A percentile compares a stretch with the other conserved stretches of the same genome.
phyloP scores from a whole-genome alignment of 164 flowering plant genomes.

The Nelumbo lutea region DNA sequence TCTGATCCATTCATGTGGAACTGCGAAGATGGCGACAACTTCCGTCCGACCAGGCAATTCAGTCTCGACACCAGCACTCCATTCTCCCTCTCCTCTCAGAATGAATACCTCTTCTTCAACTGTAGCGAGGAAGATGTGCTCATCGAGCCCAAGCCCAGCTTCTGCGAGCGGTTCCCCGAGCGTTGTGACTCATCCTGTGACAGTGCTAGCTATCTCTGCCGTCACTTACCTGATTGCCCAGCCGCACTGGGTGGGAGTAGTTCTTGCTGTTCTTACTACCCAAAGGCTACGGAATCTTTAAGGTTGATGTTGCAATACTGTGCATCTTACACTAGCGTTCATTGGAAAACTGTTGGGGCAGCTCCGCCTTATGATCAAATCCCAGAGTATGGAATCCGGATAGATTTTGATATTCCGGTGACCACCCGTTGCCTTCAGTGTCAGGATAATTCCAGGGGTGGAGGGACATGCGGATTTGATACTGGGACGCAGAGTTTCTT shows the following conservation, averaged over 20 bases:
- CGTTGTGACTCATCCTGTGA: constrained; percentile 82
- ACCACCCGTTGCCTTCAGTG: constrained; percentile 11
- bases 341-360: constrained; percentile 63
- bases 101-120: constrained; percentile 81
- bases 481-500: constrained; percentile 47
- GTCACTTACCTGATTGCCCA: constrained; percentile 66
- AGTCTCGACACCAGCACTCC: constrained; percentile 86
- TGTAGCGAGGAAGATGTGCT: constrained; percentile 60
- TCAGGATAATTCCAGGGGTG: constrained; percentile 63
- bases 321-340: constrained; percentile 64
- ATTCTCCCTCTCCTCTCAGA: constrained; percentile 56
- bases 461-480: constrained; percentile 87
- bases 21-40: constrained; percentile 53
- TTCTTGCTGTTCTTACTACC: constrained; percentile 80
- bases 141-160: constrained; percentile 60
- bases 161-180: constrained; percentile 75
- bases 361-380: constrained; percentile 54
- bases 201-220: constrained; percentile 74
- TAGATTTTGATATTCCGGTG: too few species aligned
- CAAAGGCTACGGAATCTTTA: constrained; percentile 54
- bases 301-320: constrained; percentile 54
- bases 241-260: constrained; percentile 27
- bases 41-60: constrained; percentile 68
- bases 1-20: constrained; percentile 86
- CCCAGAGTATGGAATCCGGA: constrained; percentile 36